phyloP scores from a whole-genome alignment of 2,329 filamentous ascomycete species.

The Penicillium sclerotigenum region DNA sequence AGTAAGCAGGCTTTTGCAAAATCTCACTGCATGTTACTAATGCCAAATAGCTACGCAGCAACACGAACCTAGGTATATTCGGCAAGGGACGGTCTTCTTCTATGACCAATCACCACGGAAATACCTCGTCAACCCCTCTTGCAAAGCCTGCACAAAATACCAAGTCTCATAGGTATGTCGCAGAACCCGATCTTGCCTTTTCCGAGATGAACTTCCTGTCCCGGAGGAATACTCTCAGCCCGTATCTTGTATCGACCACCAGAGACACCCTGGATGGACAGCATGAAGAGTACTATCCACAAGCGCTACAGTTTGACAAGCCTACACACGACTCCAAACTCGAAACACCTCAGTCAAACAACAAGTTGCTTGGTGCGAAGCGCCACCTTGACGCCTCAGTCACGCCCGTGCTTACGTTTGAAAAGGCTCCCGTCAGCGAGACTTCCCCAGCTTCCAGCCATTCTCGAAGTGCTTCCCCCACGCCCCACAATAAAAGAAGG shows the following conservation, averaged over 20 bases:
- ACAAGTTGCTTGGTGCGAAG: background rate
- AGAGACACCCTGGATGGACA: background rate
- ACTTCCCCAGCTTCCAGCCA: too few relatives aligned
- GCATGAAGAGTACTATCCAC: background rate
- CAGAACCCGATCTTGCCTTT: slow-evolving; percentile 20
- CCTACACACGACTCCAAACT: background rate
- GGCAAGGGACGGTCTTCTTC: slow-evolving; percentile 36
- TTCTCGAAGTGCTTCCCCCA: too few relatives aligned
- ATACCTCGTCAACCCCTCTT: slow-evolving; percentile 7
- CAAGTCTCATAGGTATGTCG: background rate
- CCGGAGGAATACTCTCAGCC: background rate
- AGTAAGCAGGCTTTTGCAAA: slow-evolving; percentile 34
- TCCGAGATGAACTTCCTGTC: slow-evolving; percentile 25
- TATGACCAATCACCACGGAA: slow-evolving; percentile 22
- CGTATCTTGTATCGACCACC: background rate
- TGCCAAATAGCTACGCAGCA: slow-evolving; percentile 22
- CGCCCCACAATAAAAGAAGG: background rate
- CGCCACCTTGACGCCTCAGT: background rate
- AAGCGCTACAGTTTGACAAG: background rate
- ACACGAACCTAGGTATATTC: slow-evolving; percentile 33
- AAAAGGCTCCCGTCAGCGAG: background rate
- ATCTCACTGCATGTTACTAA: background rate
- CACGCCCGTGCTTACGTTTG: background rate
- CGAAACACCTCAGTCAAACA: background rate
- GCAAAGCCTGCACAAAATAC: background rate